Conservation (phyloP, 768 basidiomycete species). For the Termitomyces sp. region DNA sequence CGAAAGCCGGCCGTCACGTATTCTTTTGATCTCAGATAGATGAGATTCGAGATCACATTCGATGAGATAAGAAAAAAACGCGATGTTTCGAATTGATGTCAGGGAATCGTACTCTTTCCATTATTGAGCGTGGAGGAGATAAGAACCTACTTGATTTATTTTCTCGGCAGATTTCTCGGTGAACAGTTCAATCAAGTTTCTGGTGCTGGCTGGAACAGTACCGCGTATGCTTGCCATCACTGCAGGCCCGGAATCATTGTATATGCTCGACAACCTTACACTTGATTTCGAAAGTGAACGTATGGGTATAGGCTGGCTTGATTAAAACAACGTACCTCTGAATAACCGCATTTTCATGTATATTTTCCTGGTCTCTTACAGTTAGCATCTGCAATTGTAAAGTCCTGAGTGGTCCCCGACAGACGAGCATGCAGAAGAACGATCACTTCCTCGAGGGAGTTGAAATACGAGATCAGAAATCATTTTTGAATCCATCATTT, state of each 20-base stretch:
- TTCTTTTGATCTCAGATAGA: not conserved
- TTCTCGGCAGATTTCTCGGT: not conserved
- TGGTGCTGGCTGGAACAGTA: not conserved
- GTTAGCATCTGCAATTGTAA: not conserved
- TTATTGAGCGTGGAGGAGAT: not conserved
- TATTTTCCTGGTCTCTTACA: not conserved
- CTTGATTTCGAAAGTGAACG: not conserved
- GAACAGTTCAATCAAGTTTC: not conserved
- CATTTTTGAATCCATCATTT: not conserved
- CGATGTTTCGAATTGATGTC: not conserved
- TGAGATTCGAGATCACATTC: not conserved
- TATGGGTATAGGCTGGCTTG: not conserved
- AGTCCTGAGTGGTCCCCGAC: too few species aligned
- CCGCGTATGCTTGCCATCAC: not conserved
- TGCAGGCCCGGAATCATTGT: not conserved
- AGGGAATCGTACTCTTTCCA: not conserved
- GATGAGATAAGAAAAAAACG: not conserved
- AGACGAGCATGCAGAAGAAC: not conserved
- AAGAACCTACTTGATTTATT: not conserved
- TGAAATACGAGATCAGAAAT: not conserved
- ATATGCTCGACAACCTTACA: not conserved
- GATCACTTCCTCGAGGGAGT: not conserved
- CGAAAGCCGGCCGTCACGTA: not conserved
- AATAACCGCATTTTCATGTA: not conserved
- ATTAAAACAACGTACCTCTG: not conserved